Evolutionary conservation across 192 early-diverging fungal genomes (phyloP).

Genomic region (Linnemannia exigua): DNA sequence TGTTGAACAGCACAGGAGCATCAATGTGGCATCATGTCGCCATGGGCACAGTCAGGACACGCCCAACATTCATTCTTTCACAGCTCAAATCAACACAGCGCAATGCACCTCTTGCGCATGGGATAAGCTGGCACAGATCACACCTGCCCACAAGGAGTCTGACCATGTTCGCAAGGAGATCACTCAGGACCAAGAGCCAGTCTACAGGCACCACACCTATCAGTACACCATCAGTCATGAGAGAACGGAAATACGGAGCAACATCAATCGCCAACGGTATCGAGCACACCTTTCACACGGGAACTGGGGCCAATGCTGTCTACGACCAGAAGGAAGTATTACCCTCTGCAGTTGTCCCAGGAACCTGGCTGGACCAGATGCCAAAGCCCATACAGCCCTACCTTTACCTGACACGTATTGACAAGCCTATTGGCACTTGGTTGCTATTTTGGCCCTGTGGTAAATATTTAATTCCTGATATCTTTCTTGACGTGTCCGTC

Average conservation of each 20-base stretch:
- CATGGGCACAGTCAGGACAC: neutral
- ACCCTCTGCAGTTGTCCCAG: conserved; percentile 1
- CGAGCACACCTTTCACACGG: conserved; percentile 9
- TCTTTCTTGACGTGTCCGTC: neutral
- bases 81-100: neutral
- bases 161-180: conserved; percentile 14
- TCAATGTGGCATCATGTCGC: conserved; percentile 20
- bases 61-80: conserved; percentile 2
- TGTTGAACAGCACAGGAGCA: conserved; percentile 12
- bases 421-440: conserved; percentile 95
- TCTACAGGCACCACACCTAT: neutral
- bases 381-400: conserved; percentile 74
- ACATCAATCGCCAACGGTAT: neutral
- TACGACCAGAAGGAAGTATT: neutral
- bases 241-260: neutral
- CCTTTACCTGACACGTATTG: conserved; percentile 81
- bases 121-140: neutral
- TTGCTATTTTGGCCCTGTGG: conserved; percentile 93
- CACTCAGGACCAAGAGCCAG: neutral
- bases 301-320: neutral
- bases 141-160: neutral
- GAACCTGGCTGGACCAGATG: conserved; percentile 54
- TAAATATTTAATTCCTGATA: conserved; percentile 43
- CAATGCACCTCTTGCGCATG: neutral
- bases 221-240: neutral